Evolutionary conservation across 108 stramenopile species (phyloP).

Genomic region (Craspedostauros australis): DNA sequence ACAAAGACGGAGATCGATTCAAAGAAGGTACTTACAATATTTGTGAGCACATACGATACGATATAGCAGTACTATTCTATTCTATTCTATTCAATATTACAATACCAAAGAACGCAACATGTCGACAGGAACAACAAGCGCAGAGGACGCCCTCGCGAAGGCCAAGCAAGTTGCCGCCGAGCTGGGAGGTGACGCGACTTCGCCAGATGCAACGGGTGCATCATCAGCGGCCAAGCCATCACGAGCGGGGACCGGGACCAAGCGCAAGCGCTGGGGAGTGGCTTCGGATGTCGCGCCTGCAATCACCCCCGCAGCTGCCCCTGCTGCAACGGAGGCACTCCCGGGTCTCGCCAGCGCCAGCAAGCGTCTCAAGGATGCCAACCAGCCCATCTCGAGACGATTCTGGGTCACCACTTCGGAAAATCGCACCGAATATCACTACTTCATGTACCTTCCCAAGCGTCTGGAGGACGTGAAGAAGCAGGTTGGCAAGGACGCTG

Average conservation of each 20-base stretch:
- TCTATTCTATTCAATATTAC: neutral
- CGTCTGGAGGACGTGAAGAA: constrained; percentile 9
- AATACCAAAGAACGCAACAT: neutral
- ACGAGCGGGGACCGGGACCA: constrained; percentile 13
- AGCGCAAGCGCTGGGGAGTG: constrained; percentile 39
- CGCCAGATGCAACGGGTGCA: constrained; percentile 7
- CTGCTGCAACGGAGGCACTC: constrained; percentile 8
- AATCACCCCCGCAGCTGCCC: neutral
- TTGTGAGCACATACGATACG: constrained; percentile 2
- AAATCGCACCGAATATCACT: constrained; percentile 30
- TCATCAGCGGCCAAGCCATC: constrained; percentile 18
- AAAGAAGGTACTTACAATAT: constrained; percentile 3
- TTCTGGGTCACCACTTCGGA: constrained; percentile 38
- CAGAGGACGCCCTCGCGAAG: constrained; percentile 66
- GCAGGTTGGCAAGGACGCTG: constrained; percentile 1
- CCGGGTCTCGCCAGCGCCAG: constrained; percentile 28
- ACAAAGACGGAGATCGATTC: too few species aligned
- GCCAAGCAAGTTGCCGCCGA: constrained; percentile 83
- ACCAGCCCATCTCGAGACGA: constrained; percentile 17
- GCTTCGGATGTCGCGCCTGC: constrained; percentile 10
- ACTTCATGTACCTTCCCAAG: constrained; percentile 16
- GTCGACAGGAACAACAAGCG: constrained; percentile 14
- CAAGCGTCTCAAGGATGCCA: constrained; percentile 9
- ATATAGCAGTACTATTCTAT: neutral
- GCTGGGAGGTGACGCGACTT: constrained; percentile 32